These are phyloP conservation scores for Talinum fruticosum DNA, from an alignment of 148 eudicot genomes.

Conservation along the genomic window DNA sequence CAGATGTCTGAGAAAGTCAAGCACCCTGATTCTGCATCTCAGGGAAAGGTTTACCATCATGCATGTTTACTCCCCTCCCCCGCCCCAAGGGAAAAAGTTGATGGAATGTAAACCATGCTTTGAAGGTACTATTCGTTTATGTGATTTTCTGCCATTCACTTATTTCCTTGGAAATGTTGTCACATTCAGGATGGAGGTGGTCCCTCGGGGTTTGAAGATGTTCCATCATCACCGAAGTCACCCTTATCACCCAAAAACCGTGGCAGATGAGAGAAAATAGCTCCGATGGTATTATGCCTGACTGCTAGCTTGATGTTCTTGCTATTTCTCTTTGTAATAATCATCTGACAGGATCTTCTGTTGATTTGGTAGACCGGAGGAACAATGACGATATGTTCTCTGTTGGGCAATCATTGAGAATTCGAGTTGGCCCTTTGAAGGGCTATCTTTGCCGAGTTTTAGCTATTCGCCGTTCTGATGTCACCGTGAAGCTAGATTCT, in stretches of 20 bases:
- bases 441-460: slow-evolving; percentile 88
- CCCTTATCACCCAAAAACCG: slow-evolving; percentile 66
- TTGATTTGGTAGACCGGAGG: slow-evolving; percentile 43
- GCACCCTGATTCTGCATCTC: slow-evolving; percentile 39
- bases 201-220: slow-evolving; percentile 55
- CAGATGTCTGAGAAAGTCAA: slow-evolving; percentile 67
- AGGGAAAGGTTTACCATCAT: slow-evolving; percentile 57
- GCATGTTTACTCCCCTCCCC: not conserved
- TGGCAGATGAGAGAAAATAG: slow-evolving; percentile 53
- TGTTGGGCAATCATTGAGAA: slow-evolving; percentile 85
- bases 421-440: slow-evolving; percentile 90
- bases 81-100: not conserved
- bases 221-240: slow-evolving; percentile 74
- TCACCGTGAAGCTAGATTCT: slow-evolving; percentile 93
- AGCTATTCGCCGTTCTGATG: slow-evolving; percentile 77
- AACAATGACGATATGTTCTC: slow-evolving; percentile 66
- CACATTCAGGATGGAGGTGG: slow-evolving; percentile 54
- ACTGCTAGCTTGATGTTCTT: slow-evolving; percentile 2
- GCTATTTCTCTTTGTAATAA: not conserved
- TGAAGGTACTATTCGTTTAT: not conserved
- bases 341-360: slow-evolving; percentile 13
- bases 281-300: slow-evolving; percentile 49
- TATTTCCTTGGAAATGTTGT: not conserved
- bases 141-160: not conserved
- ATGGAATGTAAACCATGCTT: slow-evolving; percentile 11